Evolutionary conservation across 23 red algal species (phyloP), one percentile per base, ranked within the genome.

Genomic region (Gracilariopsis chorda): DNA sequence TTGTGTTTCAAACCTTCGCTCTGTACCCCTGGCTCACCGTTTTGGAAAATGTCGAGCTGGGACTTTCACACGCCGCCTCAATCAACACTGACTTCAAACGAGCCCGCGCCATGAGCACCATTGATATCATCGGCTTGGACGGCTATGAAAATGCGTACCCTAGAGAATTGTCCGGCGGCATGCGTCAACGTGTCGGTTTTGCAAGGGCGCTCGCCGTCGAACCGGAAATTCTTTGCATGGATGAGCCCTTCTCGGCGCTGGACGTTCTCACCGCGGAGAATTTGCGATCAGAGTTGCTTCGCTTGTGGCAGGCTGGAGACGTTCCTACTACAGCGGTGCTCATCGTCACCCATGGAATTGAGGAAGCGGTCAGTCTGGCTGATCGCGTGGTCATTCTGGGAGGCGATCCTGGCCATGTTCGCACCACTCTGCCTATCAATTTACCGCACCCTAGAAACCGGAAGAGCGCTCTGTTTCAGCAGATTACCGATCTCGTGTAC

Each of bases 221-320:
- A 57, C 97, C 97, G 7, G 88, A 92, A 84, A 59, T 99, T 67
- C 83, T 99, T 30, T 85, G 85, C 51, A 84, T 96, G 82, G 97
- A 99, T 65, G 97, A 99, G 59, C 93, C 97, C 28, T 99, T 99
- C 57, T 94, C 89, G 42, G 97, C 97, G 36, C 58, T 99, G 0
- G 97, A 99, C 65, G 97, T 99, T 34, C 89, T 99, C 69, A 99
- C 97, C 19, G 93, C 93, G 12, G 97, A 99, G 88, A 99, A 99
- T 72, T 83, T 99, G 70, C 90, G 94, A 32, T 99, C 97, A 27
- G 97, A 99, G 74, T 37, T 99, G 52, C 48, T 99, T 48, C 78
- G 91, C 37, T 63, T 99, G 78, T 99, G 97, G 97, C 85, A 88
- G 87, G 70, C 77, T 19, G 93, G 93, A 34, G 93, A 95, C 78